Evolutionary conservation across 2,329 filamentous ascomycete species (phyloP).

Genomic region (Aspergillus ruber): DNA sequence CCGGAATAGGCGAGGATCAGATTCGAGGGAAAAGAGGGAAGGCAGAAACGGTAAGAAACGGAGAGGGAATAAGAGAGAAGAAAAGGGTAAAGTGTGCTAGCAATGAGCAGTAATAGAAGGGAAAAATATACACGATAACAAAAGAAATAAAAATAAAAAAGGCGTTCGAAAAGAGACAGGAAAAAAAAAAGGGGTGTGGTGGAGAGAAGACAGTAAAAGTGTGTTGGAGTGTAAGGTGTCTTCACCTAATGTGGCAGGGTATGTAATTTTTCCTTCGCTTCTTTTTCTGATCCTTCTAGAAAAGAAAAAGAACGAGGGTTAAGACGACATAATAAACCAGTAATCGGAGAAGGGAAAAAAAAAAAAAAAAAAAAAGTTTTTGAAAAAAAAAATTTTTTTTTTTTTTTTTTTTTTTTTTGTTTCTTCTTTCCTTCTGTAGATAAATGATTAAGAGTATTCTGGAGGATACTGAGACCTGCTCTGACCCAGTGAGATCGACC

Average conservation of each 20-base stretch:
- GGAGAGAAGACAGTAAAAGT: no score
- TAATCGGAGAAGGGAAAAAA: neutral
- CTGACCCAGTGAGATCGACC: slow-evolving; percentile 14
- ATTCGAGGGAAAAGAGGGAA: no score
- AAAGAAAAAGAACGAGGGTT: neutral
- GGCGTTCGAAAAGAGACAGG: neutral
- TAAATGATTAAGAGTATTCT: neutral
- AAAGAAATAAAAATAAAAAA: neutral
- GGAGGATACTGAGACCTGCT: slow-evolving; percentile 14
- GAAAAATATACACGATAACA: neutral
- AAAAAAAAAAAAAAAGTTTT: no score
- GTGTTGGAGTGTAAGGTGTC: no score
- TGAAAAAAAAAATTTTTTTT: no score
- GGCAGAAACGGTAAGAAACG: neutral
- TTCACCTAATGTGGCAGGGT: no score
- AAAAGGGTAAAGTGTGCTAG: slow-evolving; percentile 1
- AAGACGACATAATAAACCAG: neutral
- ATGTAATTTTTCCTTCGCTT: neutral
- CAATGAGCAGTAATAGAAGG: slow-evolving; percentile 1
- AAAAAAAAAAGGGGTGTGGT: neutral
- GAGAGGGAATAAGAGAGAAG: neutral
- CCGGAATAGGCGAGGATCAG: neutral
- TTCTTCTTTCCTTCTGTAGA: no score
- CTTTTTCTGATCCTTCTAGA: neutral
- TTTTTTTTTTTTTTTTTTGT: no score